Base-by-base conservation (phyloP, 352 stramenopile species). In the Pythium aphanidermatum region DNA sequence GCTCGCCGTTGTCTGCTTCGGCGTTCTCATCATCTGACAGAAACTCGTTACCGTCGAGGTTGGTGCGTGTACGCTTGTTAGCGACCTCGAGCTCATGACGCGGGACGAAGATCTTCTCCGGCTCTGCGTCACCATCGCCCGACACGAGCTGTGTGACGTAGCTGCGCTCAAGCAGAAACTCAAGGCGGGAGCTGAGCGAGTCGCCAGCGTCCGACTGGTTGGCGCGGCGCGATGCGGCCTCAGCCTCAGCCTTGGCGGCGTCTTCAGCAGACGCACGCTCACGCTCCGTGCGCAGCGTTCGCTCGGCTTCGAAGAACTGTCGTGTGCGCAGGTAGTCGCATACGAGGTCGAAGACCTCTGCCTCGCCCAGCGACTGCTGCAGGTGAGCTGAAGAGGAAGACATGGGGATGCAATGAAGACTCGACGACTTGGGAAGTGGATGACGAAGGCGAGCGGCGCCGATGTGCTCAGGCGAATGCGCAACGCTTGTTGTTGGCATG, bases 291-390 rank as follows among this genome's bases (percentile, higher is more conserved):
- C 80, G 73, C 37, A 92, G 46, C 41, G 76, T 83, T 24, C 70
- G 62, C 53, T 92, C 81, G 8, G 81, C 81, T 36, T 91, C 62
- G 50, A 89, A 92, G 63, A 92, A 92, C 62, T 92, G 77, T 16
- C 81, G 78, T 37, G 81, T 91, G 51, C 81, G 81, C 42, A 92
- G 60, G 60, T 92, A 92, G 60, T 92, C 81, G 55, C 81, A 92
- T 10, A 92, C 81, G 45, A 92, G 76, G 51, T 92, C 81, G 46
- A 92, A 92, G 14, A 92, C 81, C 62, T 92, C 81, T 3, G 78
- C 74, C 51, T 92, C 81, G 36, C 81, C 81, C 8, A 92, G 54
- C 40, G 62, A 86, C 58, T 92, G 81, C 60, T 91, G 81, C 25
- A 89, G 55, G 34, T 72, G 70, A 0, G 72, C 52, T 13, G 74